Base-by-base conservation (phyloP, 345 rosid genomes). In the Euphorbia pulcherrima region DNA sequence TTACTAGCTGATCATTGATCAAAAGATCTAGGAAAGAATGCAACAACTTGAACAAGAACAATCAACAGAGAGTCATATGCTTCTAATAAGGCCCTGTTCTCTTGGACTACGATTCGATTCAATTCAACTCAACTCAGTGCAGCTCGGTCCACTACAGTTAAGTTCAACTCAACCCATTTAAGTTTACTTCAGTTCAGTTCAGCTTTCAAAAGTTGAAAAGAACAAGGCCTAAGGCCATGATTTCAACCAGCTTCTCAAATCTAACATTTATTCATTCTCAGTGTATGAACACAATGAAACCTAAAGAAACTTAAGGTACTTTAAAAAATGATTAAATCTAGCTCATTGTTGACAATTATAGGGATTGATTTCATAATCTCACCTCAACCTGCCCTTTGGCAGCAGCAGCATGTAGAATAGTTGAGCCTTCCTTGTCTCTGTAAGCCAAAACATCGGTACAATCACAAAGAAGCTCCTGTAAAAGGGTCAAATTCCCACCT, bases 361-460 rank as follows among this genome's bases (percentile, higher is more conserved):
- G 17, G 67, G 30, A 46, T 26, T 13, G 27, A 51, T 23, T 48
- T 28, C 20, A 65, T 13, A 26, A 53, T 26, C 83, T 73, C 62
- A 90, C 97, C 85, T 85, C 87, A 76, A 88, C 83, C 67, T 81
- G 83, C 53, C 98, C 98, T 85, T 80, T 83, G 56, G 87, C 88
- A 69, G 98, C 90, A 2, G 97, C 97, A n/a, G 97, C 87, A 74
- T 92, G 98, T 67, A 92, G 84, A 71, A 90, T 66, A 11, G 98
- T 86, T 58, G 98, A 88, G 59, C 96, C 92, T 10, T 81, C 82
- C 70, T 74, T 87, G 74, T 92, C 98, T 69, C 92, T 82, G 20
- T 82, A 87, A 64, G 84, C 78, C 80, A 85, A 72, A 44, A 86
- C 79, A 79, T 88, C 80, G 7, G 65, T 73, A 69, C 84, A 86